These are phyloP conservation scores for Candida anglica DNA, from an alignment of 805 yeast genomes.

Conservation along the genomic window DNA sequence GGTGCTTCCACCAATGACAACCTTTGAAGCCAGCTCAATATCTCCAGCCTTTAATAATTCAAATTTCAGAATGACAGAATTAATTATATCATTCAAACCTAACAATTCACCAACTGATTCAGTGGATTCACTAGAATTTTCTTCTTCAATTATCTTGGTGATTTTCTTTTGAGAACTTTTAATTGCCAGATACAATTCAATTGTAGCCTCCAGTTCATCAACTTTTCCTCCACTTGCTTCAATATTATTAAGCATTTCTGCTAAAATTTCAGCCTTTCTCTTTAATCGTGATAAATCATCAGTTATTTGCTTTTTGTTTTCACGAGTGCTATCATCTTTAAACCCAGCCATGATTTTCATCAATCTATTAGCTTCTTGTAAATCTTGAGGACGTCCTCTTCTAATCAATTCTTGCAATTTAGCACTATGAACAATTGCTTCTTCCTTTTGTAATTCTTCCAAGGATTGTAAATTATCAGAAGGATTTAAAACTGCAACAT, in stretches of 20 bases:
- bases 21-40: slow-evolving; percentile 48
- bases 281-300: slow-evolving; percentile 81
- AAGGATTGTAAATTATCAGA: slow-evolving; percentile 81
- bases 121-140: slow-evolving; percentile 53
- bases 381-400: slow-evolving; percentile 92
- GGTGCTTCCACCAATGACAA: slow-evolving; percentile 25
- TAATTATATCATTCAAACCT: slow-evolving; percentile 70
- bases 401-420: slow-evolving; percentile 93
- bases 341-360: slow-evolving; percentile 99
- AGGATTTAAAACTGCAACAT: slow-evolving; percentile 85
- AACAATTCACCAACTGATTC: slow-evolving; percentile 62
- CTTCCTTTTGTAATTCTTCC: slow-evolving; percentile 89
- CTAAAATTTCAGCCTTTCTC: slow-evolving; percentile 80
- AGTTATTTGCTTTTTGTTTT: slow-evolving; percentile 72
- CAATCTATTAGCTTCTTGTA: slow-evolving; percentile 91
- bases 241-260: slow-evolving; percentile 72
- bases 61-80: slow-evolving; percentile 64
- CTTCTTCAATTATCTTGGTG: slow-evolving; percentile 79
- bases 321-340: slow-evolving; percentile 73
- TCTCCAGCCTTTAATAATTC: slow-evolving; percentile 64
- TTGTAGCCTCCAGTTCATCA: slow-evolving; percentile 60
- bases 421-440: slow-evolving; percentile 87
- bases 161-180: slow-evolving; percentile 85
- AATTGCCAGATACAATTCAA: slow-evolving; percentile 72
- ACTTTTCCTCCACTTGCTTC: slow-evolving; percentile 32